A percentile compares a stretch with the other conserved stretches of the same genome.
Conservation (phyloP, 139 green algal species). For the Diplosphaera chodatii region DNA sequence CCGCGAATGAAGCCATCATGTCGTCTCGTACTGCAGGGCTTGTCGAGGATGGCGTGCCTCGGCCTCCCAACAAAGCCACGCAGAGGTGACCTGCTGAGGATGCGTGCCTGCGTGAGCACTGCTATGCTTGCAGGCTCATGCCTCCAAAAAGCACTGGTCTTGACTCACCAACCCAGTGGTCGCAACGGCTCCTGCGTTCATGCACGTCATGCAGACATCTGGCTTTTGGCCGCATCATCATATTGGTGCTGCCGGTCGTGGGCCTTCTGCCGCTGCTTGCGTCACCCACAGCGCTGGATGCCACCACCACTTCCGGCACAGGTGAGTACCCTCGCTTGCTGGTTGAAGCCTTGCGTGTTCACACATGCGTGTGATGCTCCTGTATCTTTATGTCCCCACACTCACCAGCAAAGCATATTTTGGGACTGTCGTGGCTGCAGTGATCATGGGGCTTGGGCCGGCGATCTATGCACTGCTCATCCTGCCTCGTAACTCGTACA, state of each 20-base stretch:
- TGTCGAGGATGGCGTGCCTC: slow-evolving; percentile 12
- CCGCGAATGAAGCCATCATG: too few relatives aligned
- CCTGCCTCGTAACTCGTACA: slow-evolving; percentile 8
- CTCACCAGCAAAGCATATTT: too few relatives aligned
- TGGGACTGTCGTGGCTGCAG: not conserved
- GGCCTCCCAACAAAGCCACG: slow-evolving; percentile 9
- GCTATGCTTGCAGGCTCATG: too few relatives aligned
- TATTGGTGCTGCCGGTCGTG: slow-evolving; percentile 10
- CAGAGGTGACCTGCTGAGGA: not conserved
- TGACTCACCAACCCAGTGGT: too few relatives aligned
- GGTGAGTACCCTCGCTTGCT: not conserved
- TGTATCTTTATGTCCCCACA: not conserved
- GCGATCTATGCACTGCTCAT: slow-evolving; percentile 14
- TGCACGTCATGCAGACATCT: slow-evolving; percentile 29
- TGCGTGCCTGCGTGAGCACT: too few relatives aligned
- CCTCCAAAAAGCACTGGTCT: too few relatives aligned
- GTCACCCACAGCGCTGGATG: slow-evolving; percentile 14
- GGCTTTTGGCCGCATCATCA: slow-evolving; percentile 11
- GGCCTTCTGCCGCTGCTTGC: slow-evolving; percentile 19
- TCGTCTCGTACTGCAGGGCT: not conserved
- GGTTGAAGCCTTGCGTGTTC: too few relatives aligned
- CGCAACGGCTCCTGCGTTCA: too few relatives aligned
- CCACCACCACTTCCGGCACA: slow-evolving; percentile 7
- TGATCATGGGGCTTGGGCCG: slow-evolving; percentile 20
- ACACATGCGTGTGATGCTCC: not conserved